These are phyloP conservation scores for Amanita pallidorosea DNA, from an alignment of 768 basidiomycete species.

Conservation along the genomic window DNA sequence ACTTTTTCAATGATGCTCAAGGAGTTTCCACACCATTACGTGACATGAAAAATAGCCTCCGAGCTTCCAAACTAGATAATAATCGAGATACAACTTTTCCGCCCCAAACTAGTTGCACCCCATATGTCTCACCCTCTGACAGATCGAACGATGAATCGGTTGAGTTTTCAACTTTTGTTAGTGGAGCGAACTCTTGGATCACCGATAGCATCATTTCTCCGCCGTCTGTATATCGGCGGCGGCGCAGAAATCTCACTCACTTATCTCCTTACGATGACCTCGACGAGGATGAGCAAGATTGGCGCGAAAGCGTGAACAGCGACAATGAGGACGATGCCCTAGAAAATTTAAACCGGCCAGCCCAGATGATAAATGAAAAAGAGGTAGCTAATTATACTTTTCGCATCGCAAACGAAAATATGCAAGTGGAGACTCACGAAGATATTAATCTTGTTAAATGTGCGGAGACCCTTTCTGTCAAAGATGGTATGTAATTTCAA, in stretches of 20 bases:
- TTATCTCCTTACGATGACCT: constrained; percentile 3
- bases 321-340: not conserved
- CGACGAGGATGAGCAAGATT: constrained; percentile 6
- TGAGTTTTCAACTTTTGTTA: constrained; percentile 12
- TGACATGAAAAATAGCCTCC: not conserved
- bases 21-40: constrained; percentile 20
- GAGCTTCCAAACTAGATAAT: not conserved
- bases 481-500: not conserved
- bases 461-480: not conserved
- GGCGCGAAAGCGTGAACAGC: not conserved
- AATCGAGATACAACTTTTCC: not conserved
- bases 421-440: not conserved
- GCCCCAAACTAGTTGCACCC: too few species aligned
- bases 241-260: constrained; percentile 4
- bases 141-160: constrained; percentile 12
- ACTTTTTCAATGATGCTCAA: constrained; percentile 15
- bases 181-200: constrained; percentile 19
- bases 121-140: constrained; percentile 1
- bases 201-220: constrained; percentile 34
- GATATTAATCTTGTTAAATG: not conserved
- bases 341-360: too few species aligned
- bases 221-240: constrained; percentile 19
- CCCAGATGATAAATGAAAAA: too few species aligned
- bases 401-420: too few species aligned
- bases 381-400: too few species aligned